phyloP scores from a whole-genome alignment of 257 asterid species.

The Solanum arcanum region DNA sequence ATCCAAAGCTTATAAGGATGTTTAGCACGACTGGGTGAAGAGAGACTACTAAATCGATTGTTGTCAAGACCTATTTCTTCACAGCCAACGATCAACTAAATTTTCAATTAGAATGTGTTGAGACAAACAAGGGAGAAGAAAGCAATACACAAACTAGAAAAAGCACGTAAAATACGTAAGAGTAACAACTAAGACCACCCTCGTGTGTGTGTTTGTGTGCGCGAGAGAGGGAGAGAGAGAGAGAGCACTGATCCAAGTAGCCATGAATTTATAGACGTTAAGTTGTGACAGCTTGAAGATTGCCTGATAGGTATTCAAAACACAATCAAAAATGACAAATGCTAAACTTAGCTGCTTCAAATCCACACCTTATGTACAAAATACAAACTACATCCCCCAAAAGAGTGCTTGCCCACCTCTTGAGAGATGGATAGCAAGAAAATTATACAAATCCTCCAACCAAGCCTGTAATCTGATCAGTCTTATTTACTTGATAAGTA shows the following conservation, averaged over 20 bases:
- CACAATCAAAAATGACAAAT: not conserved
- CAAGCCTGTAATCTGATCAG: not conserved
- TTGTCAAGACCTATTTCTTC: not conserved
- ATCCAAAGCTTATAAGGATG: not conserved
- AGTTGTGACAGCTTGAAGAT: not conserved
- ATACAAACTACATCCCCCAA: not conserved
- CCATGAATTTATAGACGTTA: not conserved
- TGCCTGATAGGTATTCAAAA: not conserved
- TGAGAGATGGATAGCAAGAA: not conserved
- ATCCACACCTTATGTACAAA: not conserved
- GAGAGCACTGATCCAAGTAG: not conserved
- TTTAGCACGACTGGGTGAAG: not conserved
- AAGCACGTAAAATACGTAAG: not conserved
- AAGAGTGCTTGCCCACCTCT: not conserved
- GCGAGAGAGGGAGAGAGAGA: not conserved
- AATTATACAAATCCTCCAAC: not conserved
- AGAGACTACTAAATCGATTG: not conserved
- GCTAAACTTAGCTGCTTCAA: not conserved
- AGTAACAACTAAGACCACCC: not conserved
- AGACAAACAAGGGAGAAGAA: not conserved
- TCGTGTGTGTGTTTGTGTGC: accelerated
- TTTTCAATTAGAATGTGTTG: not conserved
- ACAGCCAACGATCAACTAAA: not conserved
- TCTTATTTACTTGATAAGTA: not conserved
- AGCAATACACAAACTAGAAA: not conserved